Percentiles rank a stretch among this genome's conserved stretches.
phyloP scores from a whole-genome alignment of 306 rosid genomes.

The Carpinus fangiana region DNA sequence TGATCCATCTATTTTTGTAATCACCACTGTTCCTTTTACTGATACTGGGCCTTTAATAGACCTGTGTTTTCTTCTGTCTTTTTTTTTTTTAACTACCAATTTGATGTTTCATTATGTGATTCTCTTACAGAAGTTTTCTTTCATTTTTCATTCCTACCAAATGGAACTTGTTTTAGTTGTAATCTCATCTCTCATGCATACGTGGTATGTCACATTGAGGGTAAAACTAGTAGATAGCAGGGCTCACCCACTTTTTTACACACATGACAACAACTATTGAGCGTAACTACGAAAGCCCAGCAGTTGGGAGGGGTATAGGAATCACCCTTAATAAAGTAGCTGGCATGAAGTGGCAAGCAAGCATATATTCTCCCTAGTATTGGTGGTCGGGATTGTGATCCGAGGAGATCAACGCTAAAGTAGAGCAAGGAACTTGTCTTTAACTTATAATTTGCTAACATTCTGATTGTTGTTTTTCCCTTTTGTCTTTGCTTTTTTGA shows the following conservation, averaged over 20 bases:
- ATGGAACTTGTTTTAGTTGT: too few species aligned
- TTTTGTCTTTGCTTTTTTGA: constrained; percentile 39
- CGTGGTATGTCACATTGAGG: too few species aligned
- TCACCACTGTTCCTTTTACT: background rate
- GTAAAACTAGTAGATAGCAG: too few species aligned
- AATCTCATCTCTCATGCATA: too few species aligned
- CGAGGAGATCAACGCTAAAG: constrained; percentile 47
- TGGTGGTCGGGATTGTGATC: constrained; percentile 38
- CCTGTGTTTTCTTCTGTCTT: too few species aligned
- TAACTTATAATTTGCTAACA: constrained; percentile 61
- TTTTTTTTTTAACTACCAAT: background rate
- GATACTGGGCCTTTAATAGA: background rate
- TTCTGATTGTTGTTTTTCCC: constrained; percentile 62
- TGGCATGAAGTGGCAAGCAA: constrained; percentile 11
- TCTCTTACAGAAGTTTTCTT: background rate
- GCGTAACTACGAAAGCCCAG: too few species aligned
- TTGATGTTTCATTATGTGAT: background rate
- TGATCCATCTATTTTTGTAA: background rate
- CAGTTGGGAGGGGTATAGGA: too few species aligned
- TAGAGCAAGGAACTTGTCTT: constrained; percentile 49
- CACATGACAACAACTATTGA: too few species aligned
- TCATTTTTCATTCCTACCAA: too few species aligned
- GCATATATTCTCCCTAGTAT: constrained; percentile 52
- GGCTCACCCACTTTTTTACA: too few species aligned
- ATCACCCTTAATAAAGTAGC: too few species aligned